Evolutionary conservation across 2,329 filamentous ascomycete species (phyloP), one percentile per base, ranked within the genome.

Genomic region (Aspergillus terreus): DNA sequence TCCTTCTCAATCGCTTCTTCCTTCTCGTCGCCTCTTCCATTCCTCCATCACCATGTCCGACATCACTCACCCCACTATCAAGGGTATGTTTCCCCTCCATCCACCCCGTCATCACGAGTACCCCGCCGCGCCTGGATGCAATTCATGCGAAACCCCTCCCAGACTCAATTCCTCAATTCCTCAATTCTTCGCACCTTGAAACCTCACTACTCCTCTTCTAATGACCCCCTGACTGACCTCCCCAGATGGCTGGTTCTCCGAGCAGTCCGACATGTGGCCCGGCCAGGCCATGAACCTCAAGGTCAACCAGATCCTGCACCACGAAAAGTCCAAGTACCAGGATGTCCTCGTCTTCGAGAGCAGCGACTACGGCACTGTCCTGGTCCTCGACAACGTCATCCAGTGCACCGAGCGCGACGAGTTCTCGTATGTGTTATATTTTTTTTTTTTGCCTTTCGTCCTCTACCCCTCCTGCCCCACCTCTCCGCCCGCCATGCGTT

Each of bases 321-420:
- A 97, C 81, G 94, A 99, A 81, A 97, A 96, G 85, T 94, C 88
- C 82, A 81, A 95, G 81, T 99, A 96, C 81, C 94, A 99, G 78
- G 94, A 99, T 71, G 92, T 99, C 60, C 86, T 99, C 67, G 90
- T 97, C 80, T 99, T 99, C 80, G 88, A 99, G 82, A 96, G 90
- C 65, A 95, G 87, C 79, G 85, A 97, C 82, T 88, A 97, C 75
- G 94, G 94, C 75, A 95, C 85, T 70, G 92, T 97, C 56, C 83
- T 99, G 53, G 92, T 99, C 58, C 85, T 99, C 63, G 94, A 99
- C 83, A 97, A 97, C 73, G 94, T 96, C 72, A 96, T 99, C 75
- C 94, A 99, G 79, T 91, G 86, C 83, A 97, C 94, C 63, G 94
- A 99, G 84, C 87, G 92, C 61, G 91, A 99, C 71, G 94, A 99